Percentiles rank a stretch among this genome's conserved stretches.
Evolutionary conservation across 163 green algal species (phyloP).

Genomic region (Chlamydomonas reinhardtii): DNA sequence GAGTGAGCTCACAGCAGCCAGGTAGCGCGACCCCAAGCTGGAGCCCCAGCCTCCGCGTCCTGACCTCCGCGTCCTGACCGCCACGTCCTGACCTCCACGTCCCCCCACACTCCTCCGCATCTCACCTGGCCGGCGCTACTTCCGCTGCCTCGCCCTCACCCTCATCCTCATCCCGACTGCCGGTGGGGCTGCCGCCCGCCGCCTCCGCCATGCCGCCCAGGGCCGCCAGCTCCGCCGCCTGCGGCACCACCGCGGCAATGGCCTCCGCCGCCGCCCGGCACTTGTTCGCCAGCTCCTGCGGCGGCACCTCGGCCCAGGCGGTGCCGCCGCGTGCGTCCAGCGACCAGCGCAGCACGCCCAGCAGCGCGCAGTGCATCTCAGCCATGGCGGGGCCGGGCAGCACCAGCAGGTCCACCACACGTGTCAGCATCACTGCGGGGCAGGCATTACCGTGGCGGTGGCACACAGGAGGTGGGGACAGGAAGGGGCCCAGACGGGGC

Average conservation of each 20-base stretch:
- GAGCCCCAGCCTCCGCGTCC: no score
- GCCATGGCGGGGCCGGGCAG: not conserved
- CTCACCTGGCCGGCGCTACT: not conserved
- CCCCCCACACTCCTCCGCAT: not conserved
- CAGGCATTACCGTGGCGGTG: no score
- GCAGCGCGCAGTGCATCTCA: not conserved
- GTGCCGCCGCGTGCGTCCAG: not conserved
- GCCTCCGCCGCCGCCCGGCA: constrained; percentile 14
- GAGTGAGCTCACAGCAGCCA: no score
- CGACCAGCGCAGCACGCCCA: constrained; percentile 37
- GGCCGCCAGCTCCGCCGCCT: no score
- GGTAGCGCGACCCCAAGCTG: no score
- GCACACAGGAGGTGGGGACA: not conserved
- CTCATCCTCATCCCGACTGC: not conserved
- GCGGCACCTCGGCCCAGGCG: not conserved
- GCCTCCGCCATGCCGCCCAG: not conserved
- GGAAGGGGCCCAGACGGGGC: no score
- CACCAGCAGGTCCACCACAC: constrained; percentile 17
- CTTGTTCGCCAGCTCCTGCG: not conserved
- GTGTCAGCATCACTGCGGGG: constrained; percentile 19
- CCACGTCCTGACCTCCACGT: no score
- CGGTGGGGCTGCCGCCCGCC: not conserved
- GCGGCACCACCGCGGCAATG: constrained; percentile 20
- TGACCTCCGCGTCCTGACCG: no score
- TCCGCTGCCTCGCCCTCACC: not conserved